A percentile compares a stretch with the other conserved stretches of the same genome.
Conservation (phyloP, 1,284 basidiomycete species). For the Leccinum insigne region DNA sequence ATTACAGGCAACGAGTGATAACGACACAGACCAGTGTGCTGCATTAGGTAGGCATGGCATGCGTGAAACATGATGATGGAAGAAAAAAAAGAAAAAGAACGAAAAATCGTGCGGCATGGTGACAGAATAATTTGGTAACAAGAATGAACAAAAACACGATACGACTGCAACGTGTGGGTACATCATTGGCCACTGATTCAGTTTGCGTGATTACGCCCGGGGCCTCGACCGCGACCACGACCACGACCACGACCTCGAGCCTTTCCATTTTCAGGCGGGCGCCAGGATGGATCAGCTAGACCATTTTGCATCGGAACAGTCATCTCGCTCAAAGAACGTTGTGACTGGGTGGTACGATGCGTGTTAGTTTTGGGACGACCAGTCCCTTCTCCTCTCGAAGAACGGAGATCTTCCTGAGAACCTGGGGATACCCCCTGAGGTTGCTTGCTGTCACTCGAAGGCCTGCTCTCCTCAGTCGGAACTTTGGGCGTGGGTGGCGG, state of each 20-base stretch:
- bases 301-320: neutral
- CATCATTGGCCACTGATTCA: slow-evolving; percentile 9
- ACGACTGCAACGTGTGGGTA: slow-evolving; percentile 19
- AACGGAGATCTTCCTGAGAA: slow-evolving; percentile 3
- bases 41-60: slow-evolving; percentile 27
- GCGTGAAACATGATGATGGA: slow-evolving; percentile 20
- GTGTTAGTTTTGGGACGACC: slow-evolving; percentile 9
- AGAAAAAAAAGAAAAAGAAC: neutral
- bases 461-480: slow-evolving; percentile 13
- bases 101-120: slow-evolving; percentile 18
- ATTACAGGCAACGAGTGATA: slow-evolving; percentile 6
- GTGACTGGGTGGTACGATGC: neutral
- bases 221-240: slow-evolving; percentile 30
- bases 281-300: slow-evolving; percentile 7
- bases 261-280: slow-evolving; percentile 20
- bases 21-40: slow-evolving; percentile 13
- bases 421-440: neutral
- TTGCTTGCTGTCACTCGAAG: slow-evolving; percentile 2
- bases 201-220: slow-evolving; percentile 18
- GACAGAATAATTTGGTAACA: slow-evolving; percentile 22
- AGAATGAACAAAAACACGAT: slow-evolving; percentile 16
- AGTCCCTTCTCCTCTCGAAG: slow-evolving; percentile 11
- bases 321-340: slow-evolving; percentile 1
- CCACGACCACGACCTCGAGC: slow-evolving; percentile 40
- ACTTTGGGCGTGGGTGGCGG: slow-evolving; percentile 44